phyloP scores from a whole-genome alignment of 257 asterid genomes.

The Forsythia viridissima region DNA sequence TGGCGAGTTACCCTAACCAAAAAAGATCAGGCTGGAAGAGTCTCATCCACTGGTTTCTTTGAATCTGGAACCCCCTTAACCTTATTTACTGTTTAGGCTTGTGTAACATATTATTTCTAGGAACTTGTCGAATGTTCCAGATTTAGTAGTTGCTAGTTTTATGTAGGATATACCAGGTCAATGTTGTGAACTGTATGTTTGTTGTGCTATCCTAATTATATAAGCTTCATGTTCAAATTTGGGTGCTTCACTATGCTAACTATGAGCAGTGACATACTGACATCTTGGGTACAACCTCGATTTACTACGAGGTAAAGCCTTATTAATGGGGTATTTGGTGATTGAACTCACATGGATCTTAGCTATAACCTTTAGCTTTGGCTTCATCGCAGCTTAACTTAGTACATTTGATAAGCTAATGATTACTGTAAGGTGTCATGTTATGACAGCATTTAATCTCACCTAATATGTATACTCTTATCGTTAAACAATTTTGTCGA shows the following conservation, averaged over 20 bases:
- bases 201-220: background rate
- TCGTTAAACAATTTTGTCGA: too few relatives aligned
- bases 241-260: background rate
- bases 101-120: slow-evolving; percentile 14
- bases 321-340: too few relatives aligned
- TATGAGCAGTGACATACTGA: background rate
- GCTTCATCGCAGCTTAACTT: too few relatives aligned
- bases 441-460: too few relatives aligned
- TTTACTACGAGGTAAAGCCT: too few relatives aligned
- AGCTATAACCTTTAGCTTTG: too few relatives aligned
- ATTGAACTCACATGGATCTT: too few relatives aligned
- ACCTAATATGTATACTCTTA: too few relatives aligned
- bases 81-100: background rate
- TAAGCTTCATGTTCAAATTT: background rate
- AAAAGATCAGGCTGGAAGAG: slow-evolving; percentile 33
- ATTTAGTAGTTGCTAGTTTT: slow-evolving; percentile 2
- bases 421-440: too few relatives aligned
- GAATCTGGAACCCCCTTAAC: slow-evolving; percentile 9
- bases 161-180: slow-evolving; percentile 9
- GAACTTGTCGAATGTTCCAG: background rate
- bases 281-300: background rate
- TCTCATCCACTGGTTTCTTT: slow-evolving; percentile 24
- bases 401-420: too few relatives aligned
- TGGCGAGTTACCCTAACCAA: slow-evolving; percentile 24
- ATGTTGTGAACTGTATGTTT: slow-evolving; percentile 1